Conservation (phyloP, 768 basidiomycete species). For the Lactarius trivialis region DNA sequence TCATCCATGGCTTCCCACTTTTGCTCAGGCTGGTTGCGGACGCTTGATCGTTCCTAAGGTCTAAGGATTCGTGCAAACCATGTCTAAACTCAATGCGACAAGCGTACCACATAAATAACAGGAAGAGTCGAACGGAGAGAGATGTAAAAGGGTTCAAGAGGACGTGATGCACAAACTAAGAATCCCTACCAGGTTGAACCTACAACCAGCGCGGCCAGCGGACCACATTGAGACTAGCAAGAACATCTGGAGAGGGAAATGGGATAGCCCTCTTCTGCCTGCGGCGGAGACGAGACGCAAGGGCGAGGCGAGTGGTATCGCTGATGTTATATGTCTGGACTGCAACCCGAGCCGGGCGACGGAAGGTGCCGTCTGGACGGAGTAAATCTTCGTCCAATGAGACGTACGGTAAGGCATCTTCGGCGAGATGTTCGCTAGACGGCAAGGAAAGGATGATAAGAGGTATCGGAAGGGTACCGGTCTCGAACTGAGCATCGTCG, state of each 20-base stretch:
- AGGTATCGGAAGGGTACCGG: neutral
- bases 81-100: neutral
- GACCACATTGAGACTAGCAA: neutral
- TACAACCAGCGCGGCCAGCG: conserved; percentile 18
- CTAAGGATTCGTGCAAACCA: neutral
- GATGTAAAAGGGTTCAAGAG: neutral
- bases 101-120: neutral
- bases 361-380: conserved; percentile 14
- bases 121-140: neutral
- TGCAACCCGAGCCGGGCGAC: neutral
- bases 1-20: neutral
- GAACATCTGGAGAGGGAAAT: neutral
- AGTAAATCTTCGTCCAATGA: conserved; percentile 8
- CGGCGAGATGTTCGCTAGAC: conserved; percentile 2
- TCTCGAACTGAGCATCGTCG: neutral
- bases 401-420: neutral
- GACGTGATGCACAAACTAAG: neutral
- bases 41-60: no score
- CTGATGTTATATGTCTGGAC: neutral
- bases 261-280: neutral
- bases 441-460: conserved; percentile 16
- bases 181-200: neutral
- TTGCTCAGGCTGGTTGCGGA: no score
- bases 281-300: conserved; percentile 10
- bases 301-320: conserved; percentile 3